Base-by-base conservation (phyloP, 2,329 filamentous ascomycete genomes). In the Phaeosphaeria sp. region DNA sequence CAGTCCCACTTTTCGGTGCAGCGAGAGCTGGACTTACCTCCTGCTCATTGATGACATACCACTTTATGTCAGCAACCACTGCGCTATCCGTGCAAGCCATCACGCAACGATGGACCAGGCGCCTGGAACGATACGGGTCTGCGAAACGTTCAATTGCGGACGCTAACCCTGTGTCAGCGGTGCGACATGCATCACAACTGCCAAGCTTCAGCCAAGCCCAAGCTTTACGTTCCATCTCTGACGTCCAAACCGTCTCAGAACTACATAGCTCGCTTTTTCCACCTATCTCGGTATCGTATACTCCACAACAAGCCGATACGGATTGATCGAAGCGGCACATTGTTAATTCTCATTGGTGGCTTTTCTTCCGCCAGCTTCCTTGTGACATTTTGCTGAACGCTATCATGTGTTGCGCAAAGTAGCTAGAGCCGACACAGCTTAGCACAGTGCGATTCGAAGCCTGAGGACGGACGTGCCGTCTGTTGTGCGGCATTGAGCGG, bases 121-220 rank as follows among this genome's bases (percentile, higher is more conserved):
- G 22, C 24, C n/a, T 27, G 45, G 45, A 47, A 7, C 24, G 9
- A 22, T 30, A 18, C 15, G 5, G 11, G 17, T 18, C 9, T 47
- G 9, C 25, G 9, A 9, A 27, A 3, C n/a, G 45, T 47, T 30
- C 17, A 15, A 18, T 18, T 27, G 24, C 45, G 45, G 45, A 24
- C 48, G 42, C 53, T 36, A 57, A 15, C 33, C 50, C 52, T 27
- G 20, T 18, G 25, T 27, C 18, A 25, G 56, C 55, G 24, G 47
- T 53, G 55, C 54, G 58, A 65, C 55, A 53, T 20, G 49, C 47
- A 40, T 61, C 55, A 52, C 27, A 63, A 56, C 24, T 17, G 57
- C 60, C 61, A 65, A 65, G 65, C 65, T 65, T 63, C 57, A 17
- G 56, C 56, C 63, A 63, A 65, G 59, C 53, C 60, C 61, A 63